Evolutionary conservation across 371 early-diverging fungal genomes (phyloP), one percentile per base, ranked within the genome.

Genomic region (Rhizopus delemar): DNA sequence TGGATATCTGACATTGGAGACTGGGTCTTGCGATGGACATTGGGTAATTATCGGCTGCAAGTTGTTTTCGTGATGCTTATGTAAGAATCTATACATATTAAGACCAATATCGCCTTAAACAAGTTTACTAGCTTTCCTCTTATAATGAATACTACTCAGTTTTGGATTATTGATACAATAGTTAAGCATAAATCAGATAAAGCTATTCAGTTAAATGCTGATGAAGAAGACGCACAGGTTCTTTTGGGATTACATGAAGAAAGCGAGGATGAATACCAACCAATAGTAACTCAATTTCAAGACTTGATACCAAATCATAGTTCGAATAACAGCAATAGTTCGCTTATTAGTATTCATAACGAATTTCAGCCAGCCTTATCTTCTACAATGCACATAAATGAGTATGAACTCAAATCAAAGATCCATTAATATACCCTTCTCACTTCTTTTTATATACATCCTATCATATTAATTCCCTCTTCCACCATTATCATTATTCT

Each of bases 31-130:
- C 41, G 60, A 22, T 84, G 85, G 81, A 77, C 83, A 32, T 51
- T 80, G 59, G 71, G 71, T 13, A 74, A 84, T 57, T 71, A 81
- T 36, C 77, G 73, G 53, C 68, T 83, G 8, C 87, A 87, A 64
- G 83, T 87, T 4, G 72, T 81, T 4, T 80, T 84, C 63, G 87
- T 87, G 29, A 86, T 86, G 87, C 52, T 86, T 15, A 74, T 86
- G 77, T 73, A 66, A 68, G 65, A 52, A 39, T 32, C 3, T 43
- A 0, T 22, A 22, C 2, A 22, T 1, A 22, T 22, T 22, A 22
- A 22, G 22, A 2, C 2, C 2, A 22, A 22, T 22, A 22, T 22
- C 22, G 22, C 22, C 22, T 22, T 22, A 22, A 22, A 22, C 22
- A 22, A 22, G 22, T 22, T 22, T 22, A 22, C 2, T 59, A 76